These are phyloP conservation scores for Phytopythium aichiense DNA, from an alignment of 352 stramenopile species.

Conservation along the genomic window DNA sequence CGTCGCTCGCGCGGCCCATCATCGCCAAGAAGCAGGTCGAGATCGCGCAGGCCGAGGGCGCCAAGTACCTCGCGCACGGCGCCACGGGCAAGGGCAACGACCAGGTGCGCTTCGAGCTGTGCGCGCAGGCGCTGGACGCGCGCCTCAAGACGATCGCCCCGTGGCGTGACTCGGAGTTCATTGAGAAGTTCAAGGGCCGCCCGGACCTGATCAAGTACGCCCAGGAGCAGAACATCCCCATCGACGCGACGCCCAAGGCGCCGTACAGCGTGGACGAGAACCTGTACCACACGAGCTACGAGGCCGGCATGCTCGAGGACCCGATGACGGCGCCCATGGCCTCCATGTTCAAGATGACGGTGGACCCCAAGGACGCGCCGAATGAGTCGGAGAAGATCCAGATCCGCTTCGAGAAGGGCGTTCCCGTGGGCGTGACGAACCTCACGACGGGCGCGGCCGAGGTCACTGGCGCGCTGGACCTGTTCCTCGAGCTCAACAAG, in stretches of 20 bases:
- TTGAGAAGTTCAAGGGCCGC: conserved; percentile 98
- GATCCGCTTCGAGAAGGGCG: conserved; percentile 95
- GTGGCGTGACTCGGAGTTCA: conserved; percentile 98
- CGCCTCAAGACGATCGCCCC: conserved; percentile 96
- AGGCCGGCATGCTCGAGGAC: conserved; percentile 96
- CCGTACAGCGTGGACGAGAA: conserved; percentile 99
- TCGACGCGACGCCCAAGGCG: conserved; percentile 96
- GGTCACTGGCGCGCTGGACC: conserved; percentile 91
- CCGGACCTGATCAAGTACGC: conserved; percentile 97
- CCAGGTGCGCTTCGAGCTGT: conserved; percentile 99
- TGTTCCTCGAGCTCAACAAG: conserved; percentile 98
- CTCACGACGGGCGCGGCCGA: conserved; percentile 73
- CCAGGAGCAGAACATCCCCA: conserved; percentile 95
- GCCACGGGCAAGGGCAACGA: conserved; percentile 99
- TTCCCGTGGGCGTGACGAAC: conserved; percentile 93
- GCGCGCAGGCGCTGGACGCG: conserved; percentile 94
- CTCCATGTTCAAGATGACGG: conserved; percentile 98
- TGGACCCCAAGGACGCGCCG: conserved; percentile 92
- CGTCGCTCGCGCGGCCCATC: conserved; percentile 96
- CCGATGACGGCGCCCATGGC: conserved; percentile 90
- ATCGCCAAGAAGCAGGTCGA: conserved; percentile 97
- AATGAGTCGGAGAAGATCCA: conserved; percentile 88
- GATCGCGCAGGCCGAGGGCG: conserved; percentile 89
- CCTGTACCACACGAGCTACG: conserved; percentile 98
- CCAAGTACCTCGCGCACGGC: conserved; percentile 94